phyloP scores from a whole-genome alignment of 306 rosid species.

The Lathyrus tuberosus region DNA sequence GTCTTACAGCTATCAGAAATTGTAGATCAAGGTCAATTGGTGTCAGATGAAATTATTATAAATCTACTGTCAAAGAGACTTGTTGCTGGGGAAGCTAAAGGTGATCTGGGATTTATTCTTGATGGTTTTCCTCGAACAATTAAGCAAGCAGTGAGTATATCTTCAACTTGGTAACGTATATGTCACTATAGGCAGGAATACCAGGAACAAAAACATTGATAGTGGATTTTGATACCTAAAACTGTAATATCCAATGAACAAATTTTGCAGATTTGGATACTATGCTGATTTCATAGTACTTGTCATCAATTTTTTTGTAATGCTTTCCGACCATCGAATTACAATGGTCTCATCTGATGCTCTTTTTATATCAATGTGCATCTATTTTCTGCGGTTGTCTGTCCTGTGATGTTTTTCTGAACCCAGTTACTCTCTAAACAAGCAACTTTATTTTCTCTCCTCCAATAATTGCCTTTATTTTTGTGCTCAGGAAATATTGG shows the following conservation, averaged over 20 bases:
- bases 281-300: conserved; percentile 3
- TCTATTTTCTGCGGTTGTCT: conserved; percentile 1
- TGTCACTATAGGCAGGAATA: conserved; percentile 16
- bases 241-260: conserved; percentile 11
- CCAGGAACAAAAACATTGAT: conserved; percentile 12
- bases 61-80: conserved; percentile 83
- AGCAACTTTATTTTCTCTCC: conserved; percentile 17
- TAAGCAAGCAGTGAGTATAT: conserved; percentile 82
- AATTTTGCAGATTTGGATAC: conserved; percentile 17
- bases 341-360: background rate
- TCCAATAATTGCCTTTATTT: conserved; percentile 25
- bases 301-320: conserved; percentile 7
- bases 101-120: conserved; percentile 89
- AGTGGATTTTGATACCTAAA: conserved; percentile 8
- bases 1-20: conserved; percentile 76
- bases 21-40: conserved; percentile 89
- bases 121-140: conserved; percentile 97
- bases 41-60: conserved; percentile 87
- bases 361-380: background rate
- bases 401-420: conserved; percentile 26
- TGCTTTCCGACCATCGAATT: background rate
- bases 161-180: conserved; percentile 32
- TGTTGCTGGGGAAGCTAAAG: conserved; percentile 70
- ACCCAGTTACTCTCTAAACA: conserved; percentile 4
- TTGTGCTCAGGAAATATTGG: conserved; percentile 76